phyloP scores from a whole-genome alignment of 1,139 yeast genomes.

The Blastobotrys serpentis region DNA sequence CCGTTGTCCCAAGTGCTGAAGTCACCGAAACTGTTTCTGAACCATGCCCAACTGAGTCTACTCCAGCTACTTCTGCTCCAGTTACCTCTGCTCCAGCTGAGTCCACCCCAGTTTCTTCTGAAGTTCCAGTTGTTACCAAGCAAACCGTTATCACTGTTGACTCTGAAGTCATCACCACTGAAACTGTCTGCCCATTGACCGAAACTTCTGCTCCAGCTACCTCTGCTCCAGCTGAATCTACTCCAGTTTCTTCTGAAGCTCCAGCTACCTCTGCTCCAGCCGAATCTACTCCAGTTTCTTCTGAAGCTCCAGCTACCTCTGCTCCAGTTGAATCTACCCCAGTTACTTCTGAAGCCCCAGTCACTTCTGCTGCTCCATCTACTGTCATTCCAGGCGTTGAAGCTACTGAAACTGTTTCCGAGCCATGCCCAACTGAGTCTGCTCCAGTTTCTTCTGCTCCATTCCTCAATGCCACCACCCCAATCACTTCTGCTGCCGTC shows the following conservation, averaged over 20 bases:
- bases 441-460: slow-evolving; percentile 12
- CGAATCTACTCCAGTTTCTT: background rate
- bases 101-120: slow-evolving; percentile 10
- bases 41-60: no score
- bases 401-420: slow-evolving; percentile 1
- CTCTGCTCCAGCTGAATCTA: slow-evolving; percentile 10
- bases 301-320: slow-evolving; percentile 16
- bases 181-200: slow-evolving; percentile 26
- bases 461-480: slow-evolving; percentile 11
- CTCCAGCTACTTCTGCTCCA: no score
- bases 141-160: slow-evolving; percentile 18
- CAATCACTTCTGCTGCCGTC: slow-evolving; percentile 9
- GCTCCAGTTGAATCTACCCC: slow-evolving; percentile 15
- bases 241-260: slow-evolving; percentile 15
- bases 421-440: slow-evolving; percentile 6
- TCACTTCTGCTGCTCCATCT: slow-evolving; percentile 7
- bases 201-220: slow-evolving; percentile 16
- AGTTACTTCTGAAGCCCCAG: slow-evolving; percentile 3
- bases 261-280: slow-evolving; percentile 14
- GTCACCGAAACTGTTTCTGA: slow-evolving; percentile 11
- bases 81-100: slow-evolving; percentile 15
- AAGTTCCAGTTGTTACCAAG: slow-evolving; percentile 17
- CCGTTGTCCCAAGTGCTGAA: slow-evolving; percentile 25
- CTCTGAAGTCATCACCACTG: slow-evolving; percentile 18
- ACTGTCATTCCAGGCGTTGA: slow-evolving; percentile 10